These are phyloP conservation scores for Boletus tomentosulus DNA, from an alignment of 768 basidiomycete genomes.

Conservation along the genomic window DNA sequence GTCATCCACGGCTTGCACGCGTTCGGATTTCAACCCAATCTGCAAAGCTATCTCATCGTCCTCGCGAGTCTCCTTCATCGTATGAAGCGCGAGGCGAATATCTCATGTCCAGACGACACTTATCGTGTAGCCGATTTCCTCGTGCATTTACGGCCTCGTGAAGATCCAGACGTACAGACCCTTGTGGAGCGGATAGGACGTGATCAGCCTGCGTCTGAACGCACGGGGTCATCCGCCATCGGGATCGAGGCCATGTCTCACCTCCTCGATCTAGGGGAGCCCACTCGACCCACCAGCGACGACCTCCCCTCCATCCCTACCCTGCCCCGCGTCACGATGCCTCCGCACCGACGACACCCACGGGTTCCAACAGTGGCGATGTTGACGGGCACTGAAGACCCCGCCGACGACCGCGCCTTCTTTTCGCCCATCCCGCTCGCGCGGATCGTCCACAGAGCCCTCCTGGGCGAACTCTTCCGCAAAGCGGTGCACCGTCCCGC, in stretches of 20 bases:
- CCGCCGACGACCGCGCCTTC: not conserved
- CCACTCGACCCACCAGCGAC: not conserved
- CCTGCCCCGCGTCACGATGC: not conserved
- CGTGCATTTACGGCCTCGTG: conserved; percentile 15
- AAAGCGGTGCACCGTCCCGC: conserved; percentile 14
- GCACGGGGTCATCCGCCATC: conserved; percentile 6
- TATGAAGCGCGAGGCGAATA: conserved; percentile 22
- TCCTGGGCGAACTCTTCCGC: conserved; percentile 18
- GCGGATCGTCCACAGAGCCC: conserved; percentile 19
- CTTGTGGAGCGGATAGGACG: conserved; percentile 17
- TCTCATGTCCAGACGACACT: not conserved
- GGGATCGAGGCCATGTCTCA: conserved; percentile 16
- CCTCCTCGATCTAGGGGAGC: conserved; percentile 19
- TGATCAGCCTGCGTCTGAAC: not conserved
- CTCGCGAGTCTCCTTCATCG: conserved; percentile 36
- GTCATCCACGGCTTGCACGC: conserved; percentile 31
- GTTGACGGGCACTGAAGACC: conserved; percentile 11
- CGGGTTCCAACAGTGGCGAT: conserved; percentile 14
- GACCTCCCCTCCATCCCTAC: conserved; percentile 2
- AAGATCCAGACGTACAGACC: conserved; percentile 11
- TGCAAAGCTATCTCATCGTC: conserved; percentile 39
- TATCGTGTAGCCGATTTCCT: conserved; percentile 26
- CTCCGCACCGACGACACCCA: not conserved
- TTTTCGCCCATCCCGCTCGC: conserved; percentile 22
- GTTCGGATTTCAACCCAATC: conserved; percentile 30